phyloP scores from a whole-genome alignment of 768 basidiomycete genomes.

The Xerocomus spinulosus region DNA sequence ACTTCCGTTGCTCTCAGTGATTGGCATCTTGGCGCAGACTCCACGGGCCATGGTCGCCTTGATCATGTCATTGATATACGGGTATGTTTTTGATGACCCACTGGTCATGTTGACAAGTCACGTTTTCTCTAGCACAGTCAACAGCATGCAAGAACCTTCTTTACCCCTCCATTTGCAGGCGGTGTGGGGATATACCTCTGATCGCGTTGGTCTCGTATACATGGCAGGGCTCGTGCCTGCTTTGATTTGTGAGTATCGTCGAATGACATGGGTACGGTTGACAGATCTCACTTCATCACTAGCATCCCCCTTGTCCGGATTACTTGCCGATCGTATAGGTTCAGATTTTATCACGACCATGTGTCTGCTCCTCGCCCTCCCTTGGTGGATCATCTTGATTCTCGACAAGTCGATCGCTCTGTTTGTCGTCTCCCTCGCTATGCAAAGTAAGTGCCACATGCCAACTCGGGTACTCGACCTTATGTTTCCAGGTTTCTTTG shows the following conservation, averaged over 20 bases:
- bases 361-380: conserved; percentile 49
- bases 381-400: conserved; percentile 59
- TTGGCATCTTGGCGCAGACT: conserved; percentile 40
- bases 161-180: conserved; percentile 51
- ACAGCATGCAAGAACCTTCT: conserved; percentile 50
- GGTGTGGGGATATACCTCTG: conserved; percentile 44
- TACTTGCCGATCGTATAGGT: conserved; percentile 51
- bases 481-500: conserved; percentile 50
- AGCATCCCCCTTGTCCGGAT: conserved; percentile 62
- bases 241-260: conserved; percentile 48
- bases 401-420: conserved; percentile 47
- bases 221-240: conserved; percentile 61
- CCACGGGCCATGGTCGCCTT: conserved; percentile 47
- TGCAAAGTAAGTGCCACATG: conserved; percentile 45
- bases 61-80: conserved; percentile 46
- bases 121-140: conserved; percentile 38
- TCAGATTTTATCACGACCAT: conserved; percentile 49
- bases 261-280: too few relatives aligned
- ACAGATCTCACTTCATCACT: conserved; percentile 1
- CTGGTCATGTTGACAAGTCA: neutral
- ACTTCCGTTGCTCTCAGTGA: conserved; percentile 39
- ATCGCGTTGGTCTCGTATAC: conserved; percentile 62
- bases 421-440: conserved; percentile 38
- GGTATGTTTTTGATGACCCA: conserved; percentile 35
- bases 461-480: neutral